Base-by-base conservation (phyloP, 495 filamentous ascomycete genomes). In the Corynascus novoguineensis region DNA sequence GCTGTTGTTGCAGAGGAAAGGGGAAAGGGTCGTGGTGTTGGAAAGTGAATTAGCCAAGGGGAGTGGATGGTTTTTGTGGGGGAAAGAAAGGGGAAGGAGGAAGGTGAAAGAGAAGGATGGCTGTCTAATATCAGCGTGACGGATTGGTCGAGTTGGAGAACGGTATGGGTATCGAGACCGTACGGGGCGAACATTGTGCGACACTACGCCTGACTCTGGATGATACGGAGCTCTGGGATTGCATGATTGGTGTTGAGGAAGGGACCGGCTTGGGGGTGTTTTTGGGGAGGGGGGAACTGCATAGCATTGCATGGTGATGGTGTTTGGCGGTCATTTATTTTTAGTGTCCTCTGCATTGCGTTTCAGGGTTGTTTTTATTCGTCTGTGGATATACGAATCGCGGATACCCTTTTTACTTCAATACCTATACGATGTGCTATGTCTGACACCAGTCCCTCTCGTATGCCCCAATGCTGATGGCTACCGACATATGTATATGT, bases 331-430 rank as follows among this genome's bases (percentile, higher is more conserved):
- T 50, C 9, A 5, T 25, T 15, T 9, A 6, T 3, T 22, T 50
- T 24, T 50, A 19, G 22, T 21, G n/a, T 31, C 37, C 17, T 2
- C 17, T 25, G 49, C 15, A 25, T 51, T 55, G 40, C 37, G 44
- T 24, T 53, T 27, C 14, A 22, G 22, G 8, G 19, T 46, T 48
- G 14, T 8, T 35, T 46, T 46, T 44, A 15, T 35, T n/a, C 25
- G 38, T 42, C 35, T 53, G 50, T 32, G 49, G 49, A 51, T 38
- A 51, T 40, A 51, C 32, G 32, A 34, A 51, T 40, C 32, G 49
- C 49, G 31, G 49, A 51, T 51, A 51, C 49, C 49, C 49, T 51
- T 51, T 51, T 35, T 53, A 27, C 42, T 53, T 44, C 9, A 22
- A 22, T 10, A 24, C 21, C 14, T 24, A 10, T 14, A 24, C 24